Percentiles rank a stretch among this genome's conserved stretches.
These are phyloP conservation scores for Castanea mollissima DNA, from an alignment of 306 rosid species.

Conservation along the genomic window DNA sequence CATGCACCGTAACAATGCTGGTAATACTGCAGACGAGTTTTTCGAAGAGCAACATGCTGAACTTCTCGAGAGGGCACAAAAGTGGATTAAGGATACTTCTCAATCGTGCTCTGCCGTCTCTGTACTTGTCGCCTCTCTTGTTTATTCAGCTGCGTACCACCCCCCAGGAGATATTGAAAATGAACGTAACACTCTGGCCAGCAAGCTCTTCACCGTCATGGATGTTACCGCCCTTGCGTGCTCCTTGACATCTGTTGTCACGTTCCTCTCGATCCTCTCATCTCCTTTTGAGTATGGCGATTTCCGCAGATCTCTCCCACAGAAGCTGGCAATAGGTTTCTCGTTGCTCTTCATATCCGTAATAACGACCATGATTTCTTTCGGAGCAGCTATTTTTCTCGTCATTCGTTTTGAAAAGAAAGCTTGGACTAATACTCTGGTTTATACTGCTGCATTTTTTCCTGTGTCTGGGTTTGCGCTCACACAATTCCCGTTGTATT, in stretches of 20 bases:
- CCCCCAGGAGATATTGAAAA: background rate
- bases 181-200: too few relatives aligned
- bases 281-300: background rate
- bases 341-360: background rate
- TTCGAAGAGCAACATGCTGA: background rate
- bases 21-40: background rate
- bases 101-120: background rate
- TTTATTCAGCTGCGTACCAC: background rate
- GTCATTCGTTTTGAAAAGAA: background rate
- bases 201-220: background rate
- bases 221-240: background rate
- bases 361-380: background rate
- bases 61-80: background rate
- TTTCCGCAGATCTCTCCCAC: background rate
- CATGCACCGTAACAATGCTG: background rate
- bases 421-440: too few relatives aligned
- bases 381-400: background rate
- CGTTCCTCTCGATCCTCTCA: background rate
- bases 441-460: too few relatives aligned
- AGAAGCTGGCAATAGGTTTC: background rate
- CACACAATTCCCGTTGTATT: background rate
- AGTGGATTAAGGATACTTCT: background rate
- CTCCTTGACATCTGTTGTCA: background rate
- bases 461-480: background rate
- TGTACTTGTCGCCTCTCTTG: background rate